Conservation (phyloP, 768 basidiomycete genomes). For the Trametopsis cervina region DNA sequence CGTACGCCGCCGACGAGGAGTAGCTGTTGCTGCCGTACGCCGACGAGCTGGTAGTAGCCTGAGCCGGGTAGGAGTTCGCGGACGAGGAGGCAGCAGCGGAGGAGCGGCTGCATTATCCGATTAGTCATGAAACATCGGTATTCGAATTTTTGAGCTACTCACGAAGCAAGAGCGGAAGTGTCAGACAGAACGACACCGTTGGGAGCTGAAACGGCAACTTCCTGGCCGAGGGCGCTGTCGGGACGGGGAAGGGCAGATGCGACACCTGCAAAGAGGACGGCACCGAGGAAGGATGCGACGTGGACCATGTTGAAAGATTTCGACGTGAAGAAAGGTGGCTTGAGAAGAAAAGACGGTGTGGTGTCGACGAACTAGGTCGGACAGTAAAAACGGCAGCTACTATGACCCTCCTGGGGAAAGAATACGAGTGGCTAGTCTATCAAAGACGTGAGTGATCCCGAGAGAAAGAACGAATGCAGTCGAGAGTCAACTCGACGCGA, state of each 20-base stretch:
- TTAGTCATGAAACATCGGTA: too few relatives aligned
- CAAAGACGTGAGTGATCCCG: constrained; percentile 62
- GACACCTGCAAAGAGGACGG: constrained; percentile 45
- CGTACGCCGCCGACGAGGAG: background rate
- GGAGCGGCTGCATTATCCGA: too few relatives aligned
- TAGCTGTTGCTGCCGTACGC: background rate
- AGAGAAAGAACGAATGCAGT: constrained; percentile 48
- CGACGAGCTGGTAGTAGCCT: background rate
- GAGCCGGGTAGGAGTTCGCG: background rate
- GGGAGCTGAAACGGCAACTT: constrained; percentile 39
- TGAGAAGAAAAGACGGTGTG: constrained; percentile 36
- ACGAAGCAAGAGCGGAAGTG: constrained; percentile 29
- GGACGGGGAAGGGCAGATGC: constrained; percentile 42
- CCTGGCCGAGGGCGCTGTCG: constrained; percentile 29
- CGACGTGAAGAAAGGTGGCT: constrained; percentile 15
- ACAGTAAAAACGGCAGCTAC: constrained; percentile 23
- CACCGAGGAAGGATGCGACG: constrained; percentile 47
- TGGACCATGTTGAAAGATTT: constrained; percentile 49
- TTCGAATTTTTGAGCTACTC: too few relatives aligned
- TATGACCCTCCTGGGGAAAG: constrained; percentile 53
- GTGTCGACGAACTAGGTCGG: constrained; percentile 35
- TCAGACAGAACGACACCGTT: constrained; percentile 40
- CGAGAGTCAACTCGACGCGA: constrained; percentile 63
- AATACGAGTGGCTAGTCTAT: constrained; percentile 49
- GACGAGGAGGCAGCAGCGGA: constrained; percentile 6